Percentiles rank a stretch among this genome's conserved stretches.
phyloP scores from a whole-genome alignment of 225 moss, liverwort and hornwort genomes.

The Physcomitrium patens region DNA sequence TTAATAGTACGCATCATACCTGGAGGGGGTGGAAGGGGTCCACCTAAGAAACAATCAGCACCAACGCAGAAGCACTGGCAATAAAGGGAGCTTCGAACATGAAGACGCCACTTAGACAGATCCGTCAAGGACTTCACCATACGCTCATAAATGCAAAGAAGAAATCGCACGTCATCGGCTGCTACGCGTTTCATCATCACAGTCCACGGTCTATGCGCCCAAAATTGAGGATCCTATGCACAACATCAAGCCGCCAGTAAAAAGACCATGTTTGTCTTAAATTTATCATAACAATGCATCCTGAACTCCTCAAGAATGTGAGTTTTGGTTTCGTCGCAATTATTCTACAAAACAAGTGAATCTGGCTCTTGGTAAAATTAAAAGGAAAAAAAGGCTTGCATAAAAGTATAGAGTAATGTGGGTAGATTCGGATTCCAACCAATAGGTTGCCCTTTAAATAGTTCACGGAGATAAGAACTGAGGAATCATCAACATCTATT shows the following conservation, averaged over 20 bases:
- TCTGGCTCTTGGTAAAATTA: no score
- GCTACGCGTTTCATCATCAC: conserved; percentile 95
- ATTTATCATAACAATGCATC: neutral
- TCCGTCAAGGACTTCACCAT: conserved; percentile 66
- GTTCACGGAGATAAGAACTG: neutral
- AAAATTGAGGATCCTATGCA: conserved; percentile 89
- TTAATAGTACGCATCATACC: conserved; percentile 39
- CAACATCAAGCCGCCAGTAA: conserved; percentile 45
- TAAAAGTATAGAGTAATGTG: no score
- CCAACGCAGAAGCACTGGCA: conserved; percentile 87
- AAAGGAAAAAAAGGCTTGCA: no score
- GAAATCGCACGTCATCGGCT: conserved; percentile 95
- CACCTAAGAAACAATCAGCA: conserved; percentile 60
- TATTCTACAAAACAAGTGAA: no score
- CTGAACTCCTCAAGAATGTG: neutral
- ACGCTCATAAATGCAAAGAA: conserved; percentile 78
- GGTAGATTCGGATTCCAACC: no score
- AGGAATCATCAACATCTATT: neutral
- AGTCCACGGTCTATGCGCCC: conserved; percentile 97
- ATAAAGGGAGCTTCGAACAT: conserved; percentile 83
- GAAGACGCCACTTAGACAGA: conserved; percentile 80
- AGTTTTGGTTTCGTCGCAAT: no score
- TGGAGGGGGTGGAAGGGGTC: conserved; percentile 61
- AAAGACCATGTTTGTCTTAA: conserved; percentile 4
- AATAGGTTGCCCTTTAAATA: no score